Evolutionary conservation across 352 stramenopile species (phyloP), one percentile per base, ranked within the genome.

Genomic region (Pythium phragmiticola): DNA sequence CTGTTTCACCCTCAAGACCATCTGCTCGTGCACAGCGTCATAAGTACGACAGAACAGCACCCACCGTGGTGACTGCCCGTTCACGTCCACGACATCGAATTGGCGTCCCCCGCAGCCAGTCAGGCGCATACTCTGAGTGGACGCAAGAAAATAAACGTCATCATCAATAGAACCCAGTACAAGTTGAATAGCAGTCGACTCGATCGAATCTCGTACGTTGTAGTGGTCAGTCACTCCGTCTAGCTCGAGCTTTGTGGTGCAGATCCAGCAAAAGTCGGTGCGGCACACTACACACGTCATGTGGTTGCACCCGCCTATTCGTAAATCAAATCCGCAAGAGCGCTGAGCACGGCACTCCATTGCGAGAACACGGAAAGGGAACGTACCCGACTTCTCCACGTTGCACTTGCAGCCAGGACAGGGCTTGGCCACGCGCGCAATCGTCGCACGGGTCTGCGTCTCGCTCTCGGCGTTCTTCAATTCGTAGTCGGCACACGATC

Each of bases 191-290:
- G 16, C 16, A 43, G 26, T 5, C 26, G 26, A 30, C 26, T 30
- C 26, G 26, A 30, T 30, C 26, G 1, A 30, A 30, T 30, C 26
- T 5, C 37, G 37, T 43, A 43, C 37, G 16, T 17, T 43, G 37
- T n/a, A 43, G 37, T 43, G 37, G 37, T 43, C 37, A 7, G 37
- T n/a, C 37, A 43, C 37, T 13, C 89, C 64, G 50, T 88, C 89
- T 77, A 80, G 82, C 55, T 97, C 90, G 41, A 97, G 85, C 36
- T 92, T 57, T 57, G 78, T 65, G 21, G 78, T 66, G 41, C 91
- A 98, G 28, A 96, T 83, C 88, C 89, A 98, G 69, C 91, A 97
- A 67, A 97, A 98, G 60, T 84, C 84, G 30, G 76, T 88, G 19
- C 65, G 74, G 68, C 89, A 97, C 28, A 84, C 81, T 14, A 82